Evolutionary conservation across 2,329 filamentous ascomycete species (phyloP), one percentile per base, ranked within the genome.

Genomic region (Sporothrix phasma): DNA sequence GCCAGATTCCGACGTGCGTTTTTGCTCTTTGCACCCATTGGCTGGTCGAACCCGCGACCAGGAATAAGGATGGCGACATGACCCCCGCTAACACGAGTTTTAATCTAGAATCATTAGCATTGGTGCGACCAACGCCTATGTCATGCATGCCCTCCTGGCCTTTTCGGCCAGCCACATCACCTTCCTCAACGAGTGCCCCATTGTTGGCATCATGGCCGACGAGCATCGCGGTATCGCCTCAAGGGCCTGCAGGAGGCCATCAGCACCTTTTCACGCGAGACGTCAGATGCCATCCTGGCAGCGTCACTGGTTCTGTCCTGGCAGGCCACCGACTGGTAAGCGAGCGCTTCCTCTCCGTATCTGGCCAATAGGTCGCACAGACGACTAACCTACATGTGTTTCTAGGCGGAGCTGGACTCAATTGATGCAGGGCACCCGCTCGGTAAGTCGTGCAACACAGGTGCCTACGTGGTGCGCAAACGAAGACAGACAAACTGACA

Each of bases 151-250:
- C 15, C 82, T 97, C 70, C 82, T 97, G 62, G 91, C 92, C 5
- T 89, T 97, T 71, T 96, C 94, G n/a, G 93, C 94, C 62, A 93
- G 90, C 72, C 92, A 97, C 76, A 84, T 99, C 68, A 89, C 92
- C 54, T 96, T 90, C 82, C 83, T 95, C 70, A 94, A 91, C 61
- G 87, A 90, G 71, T 96, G 92, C 71, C 85, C 86, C 43, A 85
- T 94, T 69, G 93, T 92, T 29, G 88, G 89, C 68, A 92, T 92
- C 76, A 85, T 97, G 76, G 90, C 91, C 22, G 94, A 92, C 72
- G 89, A 95, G 73, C 90, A 97, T 74, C 88, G 90, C 64, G 90
- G 90, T 29, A 83, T 89, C 68, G 93, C 94, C 80, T 97, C 66
- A 92, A 89, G 70, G 93, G 93, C 3, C 79, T 97, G 56, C 91